These are phyloP conservation scores for Arthrinium phaeospermum DNA, from an alignment of 2,329 filamentous ascomycete genomes.

Conservation along the genomic window DNA sequence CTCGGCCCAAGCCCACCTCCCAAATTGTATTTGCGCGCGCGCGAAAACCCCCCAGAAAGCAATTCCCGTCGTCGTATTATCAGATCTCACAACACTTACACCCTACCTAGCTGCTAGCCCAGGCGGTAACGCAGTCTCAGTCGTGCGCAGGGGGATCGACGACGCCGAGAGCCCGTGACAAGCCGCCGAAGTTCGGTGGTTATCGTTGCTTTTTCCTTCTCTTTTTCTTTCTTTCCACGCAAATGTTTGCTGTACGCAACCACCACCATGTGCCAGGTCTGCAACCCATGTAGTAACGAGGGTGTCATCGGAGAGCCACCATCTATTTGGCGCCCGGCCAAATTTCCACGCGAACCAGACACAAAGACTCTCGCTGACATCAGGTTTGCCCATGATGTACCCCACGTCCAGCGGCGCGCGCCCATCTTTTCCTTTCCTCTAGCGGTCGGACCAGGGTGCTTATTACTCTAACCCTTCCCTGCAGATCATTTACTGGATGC, in stretches of 20 bases:
- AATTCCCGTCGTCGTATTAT: not conserved
- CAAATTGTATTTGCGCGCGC: not conserved
- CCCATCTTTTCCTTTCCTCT: not conserved
- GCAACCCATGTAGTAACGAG: not conserved
- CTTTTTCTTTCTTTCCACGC: not conserved
- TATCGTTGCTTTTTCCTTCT: not conserved
- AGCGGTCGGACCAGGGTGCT: not conserved
- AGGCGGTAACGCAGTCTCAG: not conserved
- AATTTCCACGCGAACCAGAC: constrained; percentile 5
- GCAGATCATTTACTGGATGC: not conserved
- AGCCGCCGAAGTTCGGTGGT: not conserved
- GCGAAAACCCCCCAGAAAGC: not conserved
- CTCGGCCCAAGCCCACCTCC: not conserved
- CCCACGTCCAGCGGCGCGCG: not conserved
- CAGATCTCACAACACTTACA: not conserved
- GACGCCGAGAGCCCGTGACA: not conserved
- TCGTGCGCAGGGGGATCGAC: not conserved
- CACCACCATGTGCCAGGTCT: not conserved
- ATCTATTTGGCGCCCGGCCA: not conserved
- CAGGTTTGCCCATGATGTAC: not conserved
- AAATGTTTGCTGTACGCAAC: not conserved
- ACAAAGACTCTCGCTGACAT: not conserved
- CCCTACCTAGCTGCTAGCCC: not conserved
- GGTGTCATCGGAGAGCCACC: not conserved
- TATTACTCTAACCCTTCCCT: not conserved